phyloP scores from a whole-genome alignment of 495 filamentous ascomycete genomes.

The Cercophora newfieldiana region DNA sequence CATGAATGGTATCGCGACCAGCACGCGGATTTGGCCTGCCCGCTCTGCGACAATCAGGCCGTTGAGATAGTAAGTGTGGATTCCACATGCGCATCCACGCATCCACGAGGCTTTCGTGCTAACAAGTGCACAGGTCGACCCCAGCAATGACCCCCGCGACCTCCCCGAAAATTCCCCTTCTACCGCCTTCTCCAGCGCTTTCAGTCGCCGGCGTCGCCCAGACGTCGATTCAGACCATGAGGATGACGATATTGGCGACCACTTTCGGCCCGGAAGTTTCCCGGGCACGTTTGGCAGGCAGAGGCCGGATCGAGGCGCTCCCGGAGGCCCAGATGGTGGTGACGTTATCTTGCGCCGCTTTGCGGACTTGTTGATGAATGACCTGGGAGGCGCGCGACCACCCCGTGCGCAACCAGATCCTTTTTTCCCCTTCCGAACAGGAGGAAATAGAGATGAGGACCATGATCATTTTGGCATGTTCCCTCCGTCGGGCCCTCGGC shows the following conservation, averaged over 20 bases:
- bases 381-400: slow-evolving; percentile 24
- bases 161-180: slow-evolving; percentile 33
- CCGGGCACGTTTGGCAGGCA: not conserved
- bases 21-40: slow-evolving; percentile 63
- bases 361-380: slow-evolving; percentile 39
- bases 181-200: slow-evolving; percentile 25
- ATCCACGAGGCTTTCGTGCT: slow-evolving; percentile 15
- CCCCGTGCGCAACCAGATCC: not conserved
- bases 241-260: slow-evolving; percentile 50
- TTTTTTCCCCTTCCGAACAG: not conserved
- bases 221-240: slow-evolving; percentile 49
- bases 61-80: slow-evolving; percentile 73
- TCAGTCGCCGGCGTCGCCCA: slow-evolving; percentile 39
- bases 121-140: slow-evolving; percentile 37
- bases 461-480: not conserved
- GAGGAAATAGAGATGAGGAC: not conserved
- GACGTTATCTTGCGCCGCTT: slow-evolving; percentile 46
- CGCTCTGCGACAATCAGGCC: slow-evolving; percentile 73
- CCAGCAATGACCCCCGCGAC: slow-evolving; percentile 43
- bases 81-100: slow-evolving; percentile 6
- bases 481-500: not conserved
- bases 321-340: slow-evolving; percentile 21
- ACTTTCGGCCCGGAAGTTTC: slow-evolving; percentile 10
- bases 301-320: not conserved
- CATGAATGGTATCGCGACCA: slow-evolving; percentile 77